These are phyloP conservation scores for Rhizophlyctis rosea DNA, from an alignment of 192 early-diverging fungal species.

Conservation along the genomic window DNA sequence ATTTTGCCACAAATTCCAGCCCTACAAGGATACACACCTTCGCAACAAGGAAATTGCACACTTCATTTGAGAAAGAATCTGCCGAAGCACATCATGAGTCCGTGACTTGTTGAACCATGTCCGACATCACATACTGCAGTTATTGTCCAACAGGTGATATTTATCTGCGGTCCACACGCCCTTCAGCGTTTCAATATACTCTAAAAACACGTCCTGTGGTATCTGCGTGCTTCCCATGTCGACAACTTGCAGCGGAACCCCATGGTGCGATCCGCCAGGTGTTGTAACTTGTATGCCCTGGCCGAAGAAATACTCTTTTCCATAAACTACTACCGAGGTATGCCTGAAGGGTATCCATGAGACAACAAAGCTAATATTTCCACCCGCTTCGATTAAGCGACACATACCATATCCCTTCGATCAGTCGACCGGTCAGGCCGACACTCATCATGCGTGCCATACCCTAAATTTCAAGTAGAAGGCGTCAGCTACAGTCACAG, in stretches of 20 bases:
- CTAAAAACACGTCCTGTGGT: constrained; percentile 61
- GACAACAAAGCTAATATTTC: background rate
- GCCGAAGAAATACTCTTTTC: constrained; percentile 75
- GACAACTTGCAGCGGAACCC: constrained; percentile 61
- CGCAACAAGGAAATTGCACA: constrained; percentile 79
- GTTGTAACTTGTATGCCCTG: constrained; percentile 59
- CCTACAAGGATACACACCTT: no score
- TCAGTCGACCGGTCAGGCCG: constrained; percentile 62
- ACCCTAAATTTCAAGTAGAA: constrained; percentile 36
- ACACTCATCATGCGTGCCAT: constrained; percentile 70
- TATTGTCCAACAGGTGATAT: constrained; percentile 85
- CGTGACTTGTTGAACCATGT: background rate
- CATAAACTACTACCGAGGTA: constrained; percentile 46
- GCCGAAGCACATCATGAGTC: background rate
- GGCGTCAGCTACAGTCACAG: background rate
- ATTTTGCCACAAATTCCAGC: no score
- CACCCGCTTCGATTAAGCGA: background rate
- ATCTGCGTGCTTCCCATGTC: constrained; percentile 78
- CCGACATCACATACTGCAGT: constrained; percentile 58
- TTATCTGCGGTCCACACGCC: constrained; percentile 56
- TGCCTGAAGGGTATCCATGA: background rate
- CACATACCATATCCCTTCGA: constrained; percentile 61
- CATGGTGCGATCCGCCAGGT: constrained; percentile 59
- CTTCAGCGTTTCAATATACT: constrained; percentile 66
- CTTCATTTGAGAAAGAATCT: constrained; percentile 67